phyloP scores from a whole-genome alignment of 208 protist species.

The Acanthamoeba royreba region DNA sequence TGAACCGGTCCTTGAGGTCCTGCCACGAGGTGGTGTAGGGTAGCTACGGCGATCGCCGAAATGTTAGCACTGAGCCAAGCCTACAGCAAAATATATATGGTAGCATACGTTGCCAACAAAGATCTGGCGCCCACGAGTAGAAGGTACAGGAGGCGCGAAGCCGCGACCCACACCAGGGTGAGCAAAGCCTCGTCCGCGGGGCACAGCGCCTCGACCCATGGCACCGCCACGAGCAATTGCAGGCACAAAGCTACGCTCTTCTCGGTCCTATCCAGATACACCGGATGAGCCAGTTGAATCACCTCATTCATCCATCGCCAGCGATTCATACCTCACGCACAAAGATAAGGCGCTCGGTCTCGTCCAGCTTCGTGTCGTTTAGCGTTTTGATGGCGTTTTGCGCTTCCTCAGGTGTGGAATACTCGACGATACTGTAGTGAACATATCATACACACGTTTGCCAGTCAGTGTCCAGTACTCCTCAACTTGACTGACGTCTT shows the following conservation, averaged over 20 bases:
- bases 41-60: not conserved
- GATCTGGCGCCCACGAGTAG: not conserved
- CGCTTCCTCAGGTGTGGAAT: not conserved
- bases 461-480: no score
- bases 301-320: not conserved
- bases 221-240: not conserved
- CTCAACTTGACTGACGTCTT: no score
- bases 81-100: not conserved
- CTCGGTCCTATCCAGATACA: not conserved
- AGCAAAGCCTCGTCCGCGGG: not conserved
- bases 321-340: not conserved
- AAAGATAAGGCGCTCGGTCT: constrained; percentile 9
- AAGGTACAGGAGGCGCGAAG: not conserved
- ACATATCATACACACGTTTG: not conserved
- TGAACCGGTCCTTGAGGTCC: constrained; percentile 23
- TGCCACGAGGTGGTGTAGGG: constrained; percentile 28
- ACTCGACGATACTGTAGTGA: not conserved
- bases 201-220: not conserved
- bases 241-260: not conserved
- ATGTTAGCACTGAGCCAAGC: not conserved
- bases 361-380: not conserved
- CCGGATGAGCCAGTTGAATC: not conserved
- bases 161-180: not conserved
- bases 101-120: not conserved
- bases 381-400: constrained; percentile 31